Conservation (phyloP, 108 stramenopile species). For the Fragilaria crotonensis region DNA sequence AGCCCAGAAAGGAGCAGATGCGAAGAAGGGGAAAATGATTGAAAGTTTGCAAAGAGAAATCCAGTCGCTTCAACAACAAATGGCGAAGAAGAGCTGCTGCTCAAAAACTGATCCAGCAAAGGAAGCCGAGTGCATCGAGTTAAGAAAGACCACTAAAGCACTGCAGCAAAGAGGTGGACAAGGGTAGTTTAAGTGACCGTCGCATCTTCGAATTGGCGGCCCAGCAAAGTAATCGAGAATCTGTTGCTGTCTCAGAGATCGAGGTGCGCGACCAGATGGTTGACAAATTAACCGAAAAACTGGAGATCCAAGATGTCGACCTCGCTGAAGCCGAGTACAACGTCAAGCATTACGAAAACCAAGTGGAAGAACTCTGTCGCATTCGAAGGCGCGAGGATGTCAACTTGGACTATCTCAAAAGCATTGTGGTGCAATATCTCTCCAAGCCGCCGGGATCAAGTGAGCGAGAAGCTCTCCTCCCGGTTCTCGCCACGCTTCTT, state of each 20-base stretch:
- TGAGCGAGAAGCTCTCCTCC: constrained; percentile 69
- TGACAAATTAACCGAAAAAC: constrained; percentile 49
- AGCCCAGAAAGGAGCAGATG: constrained; percentile 42
- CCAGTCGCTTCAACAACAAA: constrained; percentile 66
- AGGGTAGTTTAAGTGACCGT: constrained; percentile 77
- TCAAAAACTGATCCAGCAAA: constrained; percentile 69
- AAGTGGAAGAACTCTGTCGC: constrained; percentile 72
- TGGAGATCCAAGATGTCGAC: constrained; percentile 63
- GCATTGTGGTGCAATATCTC: constrained; percentile 84
- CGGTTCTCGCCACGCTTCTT: constrained; percentile 78
- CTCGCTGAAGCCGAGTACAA: constrained; percentile 63
- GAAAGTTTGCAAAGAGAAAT: constrained; percentile 67
- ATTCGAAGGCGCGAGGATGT: constrained; percentile 78
- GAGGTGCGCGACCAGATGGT: constrained; percentile 70
- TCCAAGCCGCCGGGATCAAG: constrained; percentile 81
- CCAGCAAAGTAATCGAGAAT: constrained; percentile 81
- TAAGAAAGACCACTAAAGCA: constrained; percentile 60
- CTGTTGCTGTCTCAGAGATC: constrained; percentile 61
- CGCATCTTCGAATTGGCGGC: constrained; percentile 84
- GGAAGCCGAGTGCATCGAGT: constrained; percentile 67
- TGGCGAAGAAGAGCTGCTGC: constrained; percentile 84
- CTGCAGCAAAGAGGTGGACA: constrained; percentile 82
- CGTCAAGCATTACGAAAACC: constrained; percentile 51
- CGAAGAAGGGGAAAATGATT: constrained; percentile 47
- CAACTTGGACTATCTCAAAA: constrained; percentile 87